These are phyloP conservation scores for Phytophthora idaei DNA, from an alignment of 352 stramenopile species.

Conservation along the genomic window DNA sequence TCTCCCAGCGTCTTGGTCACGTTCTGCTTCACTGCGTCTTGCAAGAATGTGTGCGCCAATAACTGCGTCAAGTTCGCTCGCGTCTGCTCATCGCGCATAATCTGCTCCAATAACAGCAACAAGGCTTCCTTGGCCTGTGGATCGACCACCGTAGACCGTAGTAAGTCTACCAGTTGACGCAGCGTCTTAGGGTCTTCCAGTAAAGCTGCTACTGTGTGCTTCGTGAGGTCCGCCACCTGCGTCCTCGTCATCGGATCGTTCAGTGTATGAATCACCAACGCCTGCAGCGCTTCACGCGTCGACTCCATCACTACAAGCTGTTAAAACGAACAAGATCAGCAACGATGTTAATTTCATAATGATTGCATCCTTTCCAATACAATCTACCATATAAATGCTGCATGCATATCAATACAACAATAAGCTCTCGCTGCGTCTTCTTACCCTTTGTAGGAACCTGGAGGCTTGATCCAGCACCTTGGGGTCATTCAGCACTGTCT, in stretches of 20 bases:
- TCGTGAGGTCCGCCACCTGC: constrained; percentile 58
- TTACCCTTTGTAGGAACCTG: constrained; percentile 72
- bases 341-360: constrained; percentile 4
- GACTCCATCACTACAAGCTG: constrained; percentile 76
- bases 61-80: constrained; percentile 63
- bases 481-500: constrained; percentile 86
- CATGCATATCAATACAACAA: constrained; percentile 33
- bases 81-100: constrained; percentile 66
- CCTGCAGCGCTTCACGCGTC: constrained; percentile 58
- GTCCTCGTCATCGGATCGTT: constrained; percentile 63
- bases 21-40: constrained; percentile 71
- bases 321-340: constrained; percentile 6
- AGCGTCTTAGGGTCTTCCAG: constrained; percentile 66
- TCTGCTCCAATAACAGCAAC: constrained; percentile 60
- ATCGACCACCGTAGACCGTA: constrained; percentile 55
- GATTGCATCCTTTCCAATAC: constrained; percentile 18
- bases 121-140: constrained; percentile 53
- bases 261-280: constrained; percentile 61
- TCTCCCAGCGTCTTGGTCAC: constrained; percentile 62
- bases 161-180: constrained; percentile 57
- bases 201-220: constrained; percentile 48
- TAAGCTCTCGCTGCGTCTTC: neutral
- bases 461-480: constrained; percentile 85
- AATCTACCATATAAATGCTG: neutral
- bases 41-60: constrained; percentile 67